Evolutionary conservation across 352 stramenopile genomes (phyloP).

Genomic region (Phytophthora colocasiae): DNA sequence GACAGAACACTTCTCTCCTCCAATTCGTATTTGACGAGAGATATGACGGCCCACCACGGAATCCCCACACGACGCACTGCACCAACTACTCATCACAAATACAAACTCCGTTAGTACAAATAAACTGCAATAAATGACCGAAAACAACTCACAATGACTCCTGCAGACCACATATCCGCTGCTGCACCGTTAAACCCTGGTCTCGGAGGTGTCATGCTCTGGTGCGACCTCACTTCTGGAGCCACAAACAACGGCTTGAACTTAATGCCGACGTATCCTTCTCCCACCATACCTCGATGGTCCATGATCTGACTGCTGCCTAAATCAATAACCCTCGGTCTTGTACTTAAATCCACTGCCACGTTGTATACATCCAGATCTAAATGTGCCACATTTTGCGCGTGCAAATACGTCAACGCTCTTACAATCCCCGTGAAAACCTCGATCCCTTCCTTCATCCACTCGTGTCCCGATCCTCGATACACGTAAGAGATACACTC

Average conservation of each 20-base stretch:
- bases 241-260: conserved; percentile 82
- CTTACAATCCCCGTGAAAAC: conserved; percentile 74
- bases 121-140: conserved; percentile 2
- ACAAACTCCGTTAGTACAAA: background rate
- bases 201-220: conserved; percentile 59
- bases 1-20: conserved; percentile 75
- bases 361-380: conserved; percentile 91
- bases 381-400: conserved; percentile 78
- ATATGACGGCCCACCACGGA: conserved; percentile 73
- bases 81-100: conserved; percentile 56
- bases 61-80: conserved; percentile 84
- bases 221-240: conserved; percentile 72
- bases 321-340: conserved; percentile 80
- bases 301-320: conserved; percentile 84
- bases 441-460: conserved; percentile 76
- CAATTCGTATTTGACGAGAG: conserved; percentile 65
- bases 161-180: conserved; percentile 82
- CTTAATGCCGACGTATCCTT: conserved; percentile 80
- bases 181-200: conserved; percentile 77
- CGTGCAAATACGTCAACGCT: conserved; percentile 83
- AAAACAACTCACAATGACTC: conserved; percentile 73
- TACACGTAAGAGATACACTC: conserved; percentile 88
- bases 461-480: conserved; percentile 71
- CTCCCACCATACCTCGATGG: conserved; percentile 61
- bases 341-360: conserved; percentile 62